Base-by-base conservation (phyloP, 2,329 filamentous ascomycete species). In the Lachnellula hyalina region DNA sequence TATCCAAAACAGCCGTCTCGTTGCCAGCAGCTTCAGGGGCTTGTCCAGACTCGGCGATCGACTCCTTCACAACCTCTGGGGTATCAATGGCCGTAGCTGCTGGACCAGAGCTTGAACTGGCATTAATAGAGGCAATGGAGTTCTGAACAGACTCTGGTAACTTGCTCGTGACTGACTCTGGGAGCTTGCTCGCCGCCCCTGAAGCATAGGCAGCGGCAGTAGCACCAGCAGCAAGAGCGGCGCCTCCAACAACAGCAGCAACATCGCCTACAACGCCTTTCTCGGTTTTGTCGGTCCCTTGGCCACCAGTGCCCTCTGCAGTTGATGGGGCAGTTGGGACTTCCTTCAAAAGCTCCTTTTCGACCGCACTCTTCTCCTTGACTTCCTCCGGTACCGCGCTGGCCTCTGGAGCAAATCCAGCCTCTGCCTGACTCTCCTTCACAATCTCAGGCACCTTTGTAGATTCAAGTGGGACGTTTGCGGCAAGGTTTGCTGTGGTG, bases 1-100 rank as follows among this genome's bases (percentile, higher is more conserved):
- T 94, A 64, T 92, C 88, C 59, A 80, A 74, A 6, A 94, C 87
- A 17, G 85, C 87, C 53, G 78, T 77, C 1, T 82, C 75, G 70
- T 84, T 86, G 53, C 81, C 80, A 36, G 87, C 82, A 35, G 89
- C 89, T 72, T 94, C 90, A 8, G 89, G 86, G 57, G 75, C 77
- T 65, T 78, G 70, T 52, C 82, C 80, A 21, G 87, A 79, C 65
- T 80, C 75, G 40, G 72, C 67, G 47, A 84, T 79, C 7, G 81
- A 83, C 62, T 82, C 74, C 70, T 80, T 80, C 17, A 85, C 82
- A 61, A 80, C 75, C 25, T 68, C 67, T 52, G 82, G 82, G 5
- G 83, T 79, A 57, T 78, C 72, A 42, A 78, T 73, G 1, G 78
- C 76, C 9, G 76, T 70, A 58, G 70, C 69, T 58, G 73, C 73